phyloP scores from a whole-genome alignment of 2,329 filamentous ascomycete genomes.

The Neonectria ditissima region DNA sequence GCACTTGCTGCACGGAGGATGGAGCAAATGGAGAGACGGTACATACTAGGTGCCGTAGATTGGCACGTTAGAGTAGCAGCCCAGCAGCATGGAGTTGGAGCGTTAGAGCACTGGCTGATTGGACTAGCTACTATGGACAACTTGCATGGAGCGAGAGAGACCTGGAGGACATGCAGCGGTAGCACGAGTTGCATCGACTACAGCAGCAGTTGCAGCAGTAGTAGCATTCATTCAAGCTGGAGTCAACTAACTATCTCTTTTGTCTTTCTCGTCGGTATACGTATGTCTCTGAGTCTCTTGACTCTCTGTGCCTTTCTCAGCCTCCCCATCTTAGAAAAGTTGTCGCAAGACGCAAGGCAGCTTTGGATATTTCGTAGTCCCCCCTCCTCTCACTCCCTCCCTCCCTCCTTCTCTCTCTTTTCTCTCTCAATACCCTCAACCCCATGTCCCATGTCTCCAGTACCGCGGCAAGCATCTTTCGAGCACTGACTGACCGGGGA shows the following conservation, averaged over 20 bases:
- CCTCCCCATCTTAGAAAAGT: too few species aligned
- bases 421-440: background rate
- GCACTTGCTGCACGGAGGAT: background rate
- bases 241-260: background rate
- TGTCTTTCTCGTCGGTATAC: background rate
- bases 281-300: background rate
- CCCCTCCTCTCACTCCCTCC: too few species aligned
- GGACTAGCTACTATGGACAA: background rate
- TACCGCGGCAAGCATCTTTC: background rate
- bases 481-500: conserved; percentile 4
- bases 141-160: conserved; percentile 1
- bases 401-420: too few species aligned
- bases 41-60: background rate
- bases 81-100: background rate
- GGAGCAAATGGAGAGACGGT: conserved; percentile 1
- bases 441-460: background rate
- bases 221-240: background rate
- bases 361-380: background rate
- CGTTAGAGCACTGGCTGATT: background rate
- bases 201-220: background rate
- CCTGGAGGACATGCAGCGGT: background rate
- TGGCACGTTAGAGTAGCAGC: background rate
- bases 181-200: background rate
- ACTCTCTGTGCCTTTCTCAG: too few species aligned
- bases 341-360: background rate